Conservation (phyloP, 1,284 basidiomycete genomes). For the Melanopsichium pennsylvanicum region DNA sequence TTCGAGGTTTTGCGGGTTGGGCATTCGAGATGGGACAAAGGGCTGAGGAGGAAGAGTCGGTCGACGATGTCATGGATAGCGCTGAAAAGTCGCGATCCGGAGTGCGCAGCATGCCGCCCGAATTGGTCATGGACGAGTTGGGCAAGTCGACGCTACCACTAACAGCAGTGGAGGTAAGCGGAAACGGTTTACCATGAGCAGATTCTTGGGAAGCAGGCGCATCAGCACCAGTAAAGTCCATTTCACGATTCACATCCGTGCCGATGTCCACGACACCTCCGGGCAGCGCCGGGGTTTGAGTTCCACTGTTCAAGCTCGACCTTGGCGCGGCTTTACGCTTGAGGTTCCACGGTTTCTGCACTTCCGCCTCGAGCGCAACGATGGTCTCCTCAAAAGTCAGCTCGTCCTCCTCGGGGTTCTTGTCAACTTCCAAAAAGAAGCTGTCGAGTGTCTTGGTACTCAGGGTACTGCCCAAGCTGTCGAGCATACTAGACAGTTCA, state of each 20-base stretch:
- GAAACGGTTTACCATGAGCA: conserved; percentile 4
- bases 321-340: conserved; percentile 26
- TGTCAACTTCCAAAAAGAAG: conserved; percentile 70
- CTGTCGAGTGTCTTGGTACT: conserved; percentile 79
- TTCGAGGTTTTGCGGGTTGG: conserved; percentile 2
- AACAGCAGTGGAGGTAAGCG: background rate
- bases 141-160: background rate
- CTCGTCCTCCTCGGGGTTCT: conserved; percentile 74
- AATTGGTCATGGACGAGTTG: conserved; percentile 14
- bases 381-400: conserved; percentile 76
- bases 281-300: conserved; percentile 38
- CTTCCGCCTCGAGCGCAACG: conserved; percentile 46
- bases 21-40: background rate
- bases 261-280: conserved; percentile 28
- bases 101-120: conserved; percentile 19
- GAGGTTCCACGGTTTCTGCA: conserved; percentile 49
- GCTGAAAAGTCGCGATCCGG: conserved; percentile 35
- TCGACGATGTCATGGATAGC: conserved; percentile 30
- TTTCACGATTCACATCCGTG: conserved; percentile 22
- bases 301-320: conserved; percentile 26
- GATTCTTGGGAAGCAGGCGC: conserved; percentile 15
- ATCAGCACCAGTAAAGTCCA: conserved; percentile 46
- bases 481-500: conserved; percentile 94
- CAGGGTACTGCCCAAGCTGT: conserved; percentile 93
- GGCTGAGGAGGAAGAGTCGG: conserved; percentile 17